Conservation (phyloP, 169 alveolate species). For the Plasmodium yoelii region DNA sequence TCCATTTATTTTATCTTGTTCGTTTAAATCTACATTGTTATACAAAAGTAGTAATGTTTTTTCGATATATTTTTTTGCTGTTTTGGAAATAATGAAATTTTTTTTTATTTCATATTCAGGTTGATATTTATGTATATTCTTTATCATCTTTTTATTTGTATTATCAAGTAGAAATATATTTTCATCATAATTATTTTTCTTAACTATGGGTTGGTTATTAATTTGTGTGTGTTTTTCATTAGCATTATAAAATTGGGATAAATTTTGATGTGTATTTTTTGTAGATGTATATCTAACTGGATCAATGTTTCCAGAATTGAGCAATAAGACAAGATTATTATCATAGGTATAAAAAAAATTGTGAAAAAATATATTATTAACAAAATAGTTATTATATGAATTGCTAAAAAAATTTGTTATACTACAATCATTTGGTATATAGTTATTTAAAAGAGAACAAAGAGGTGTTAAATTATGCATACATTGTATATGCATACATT, state of each 20-base stretch:
- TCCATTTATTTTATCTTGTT: constrained; percentile 21
- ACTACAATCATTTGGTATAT: constrained; percentile 52
- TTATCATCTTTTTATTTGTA: background rate
- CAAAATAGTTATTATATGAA: constrained; percentile 46
- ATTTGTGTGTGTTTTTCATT: background rate
- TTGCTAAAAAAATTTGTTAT: constrained; percentile 39
- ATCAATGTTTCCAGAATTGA: constrained; percentile 28
- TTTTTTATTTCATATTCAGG: constrained; percentile 6
- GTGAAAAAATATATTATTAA: constrained; percentile 53
- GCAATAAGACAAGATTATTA: constrained; percentile 26
- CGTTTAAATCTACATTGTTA: constrained; percentile 29
- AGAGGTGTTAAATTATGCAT: constrained; percentile 65
- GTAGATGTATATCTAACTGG: constrained; percentile 12
- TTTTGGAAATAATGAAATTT: constrained; percentile 24
- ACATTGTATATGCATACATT: constrained; percentile 74
- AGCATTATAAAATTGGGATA: background rate
- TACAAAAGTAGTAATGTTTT: constrained; percentile 21
- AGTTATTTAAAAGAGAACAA: constrained; percentile 30
- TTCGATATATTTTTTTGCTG: constrained; percentile 62
- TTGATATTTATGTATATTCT: background rate
- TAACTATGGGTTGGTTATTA: background rate
- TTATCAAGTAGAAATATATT: background rate
- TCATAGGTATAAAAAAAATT: constrained; percentile 59
- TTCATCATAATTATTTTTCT: background rate
- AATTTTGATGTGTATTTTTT: background rate